Evolutionary conservation across 2,329 filamentous ascomycete genomes (phyloP), one percentile per base, ranked within the genome.

Genomic region (Colletotrichum sp.): DNA sequence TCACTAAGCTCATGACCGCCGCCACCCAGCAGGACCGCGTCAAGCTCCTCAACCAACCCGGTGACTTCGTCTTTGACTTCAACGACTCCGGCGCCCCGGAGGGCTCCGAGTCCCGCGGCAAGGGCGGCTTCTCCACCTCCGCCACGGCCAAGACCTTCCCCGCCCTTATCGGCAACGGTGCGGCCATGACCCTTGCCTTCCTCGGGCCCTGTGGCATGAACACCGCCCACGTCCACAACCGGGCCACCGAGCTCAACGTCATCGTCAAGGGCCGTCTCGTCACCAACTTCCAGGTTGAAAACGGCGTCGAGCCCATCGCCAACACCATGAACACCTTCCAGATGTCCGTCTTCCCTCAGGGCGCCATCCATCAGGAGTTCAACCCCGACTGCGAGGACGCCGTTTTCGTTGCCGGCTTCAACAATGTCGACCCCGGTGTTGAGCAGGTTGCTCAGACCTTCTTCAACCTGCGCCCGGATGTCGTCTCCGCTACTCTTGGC

Each of bases 171-270:
- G 86, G 87, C 74, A 88, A 86, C 32, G 86, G 86, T 30, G 84
- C 85, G 21, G 84, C 84, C 74, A 88, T 88, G 84, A 87, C 87
- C 3, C 82, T 90, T 21, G 89, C 87, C 60, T 89, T 88, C 81
- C 82, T 90, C 68, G 86, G 85, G 21, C 85, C 84, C 32, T 90
- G 88, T 80, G 88, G 87, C 72, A 87, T 90, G 81, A 89, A 89
- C 82, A 89, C 87, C 6, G 86, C 86, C 6, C 88, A 89, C 80
- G 84, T 86, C 1, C 88, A 89, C 80, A 86, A 86, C 67, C 87
- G 88, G 55, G 84, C 85, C 32, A 85, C 86, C n/a, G 87, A 89
- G 82, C 84, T 89, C 76, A 86, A 88, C 71, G 83, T 88, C 74
- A 81, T 89, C 71, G 85, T 87, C 71, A 79, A 87, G 78, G 88